A percentile compares a stretch with the other conserved stretches of the same genome.
These are phyloP conservation scores for Solanum medicagineum DNA, from an alignment of 257 asterid genomes.

Conservation along the genomic window DNA sequence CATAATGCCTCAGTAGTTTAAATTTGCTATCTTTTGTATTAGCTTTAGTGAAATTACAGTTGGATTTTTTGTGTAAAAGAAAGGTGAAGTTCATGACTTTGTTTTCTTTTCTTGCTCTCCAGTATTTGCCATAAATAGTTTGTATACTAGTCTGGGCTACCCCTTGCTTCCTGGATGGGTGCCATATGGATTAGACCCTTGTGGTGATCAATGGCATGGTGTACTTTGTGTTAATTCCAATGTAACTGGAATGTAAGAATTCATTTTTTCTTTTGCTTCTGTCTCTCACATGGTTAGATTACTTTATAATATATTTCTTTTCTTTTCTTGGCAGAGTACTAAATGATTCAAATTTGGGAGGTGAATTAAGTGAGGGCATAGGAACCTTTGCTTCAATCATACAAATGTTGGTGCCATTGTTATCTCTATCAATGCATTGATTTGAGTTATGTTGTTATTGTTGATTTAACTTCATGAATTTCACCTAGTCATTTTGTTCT, in stretches of 20 bases:
- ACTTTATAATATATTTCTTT: background rate
- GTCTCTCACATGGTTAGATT: background rate
- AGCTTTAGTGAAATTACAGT: background rate
- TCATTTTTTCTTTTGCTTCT: background rate
- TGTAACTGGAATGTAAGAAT: constrained; percentile 61
- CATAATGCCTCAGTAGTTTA: background rate
- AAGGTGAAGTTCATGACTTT: background rate
- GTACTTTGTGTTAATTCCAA: constrained; percentile 71
- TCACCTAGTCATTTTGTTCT: background rate
- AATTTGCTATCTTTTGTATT: background rate
- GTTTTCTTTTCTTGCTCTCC: constrained; percentile 5
- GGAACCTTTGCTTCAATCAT: constrained; percentile 59
- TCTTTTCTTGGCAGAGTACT: constrained; percentile 33
- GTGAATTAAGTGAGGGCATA: constrained; percentile 45
- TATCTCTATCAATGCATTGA: background rate
- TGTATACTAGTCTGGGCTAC: constrained; percentile 50
- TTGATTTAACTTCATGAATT: background rate
- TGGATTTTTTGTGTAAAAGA: background rate
- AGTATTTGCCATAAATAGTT: constrained; percentile 70
- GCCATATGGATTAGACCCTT: constrained; percentile 80
- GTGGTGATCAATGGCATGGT: constrained; percentile 83
- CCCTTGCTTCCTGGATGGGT: constrained; percentile 73
- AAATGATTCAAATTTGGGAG: constrained; percentile 47
- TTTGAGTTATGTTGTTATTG: background rate
- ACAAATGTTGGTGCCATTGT: constrained; percentile 36